Evolutionary conservation across 768 basidiomycete genomes (phyloP).

Genomic region (Suillus subluteus): DNA sequence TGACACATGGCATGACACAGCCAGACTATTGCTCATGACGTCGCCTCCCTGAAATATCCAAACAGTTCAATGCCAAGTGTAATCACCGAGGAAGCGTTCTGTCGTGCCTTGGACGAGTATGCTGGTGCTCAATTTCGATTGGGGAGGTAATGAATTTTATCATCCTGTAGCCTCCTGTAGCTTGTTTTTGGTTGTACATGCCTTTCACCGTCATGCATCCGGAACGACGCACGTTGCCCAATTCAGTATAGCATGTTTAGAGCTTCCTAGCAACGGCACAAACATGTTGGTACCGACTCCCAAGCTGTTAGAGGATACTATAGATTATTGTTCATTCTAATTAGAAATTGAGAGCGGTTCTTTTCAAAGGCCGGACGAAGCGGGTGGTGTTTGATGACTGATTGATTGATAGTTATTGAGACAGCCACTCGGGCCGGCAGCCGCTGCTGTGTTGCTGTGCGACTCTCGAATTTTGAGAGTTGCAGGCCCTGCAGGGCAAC

Average conservation of each 20-base stretch:
- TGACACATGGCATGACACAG: slow-evolving; percentile 16
- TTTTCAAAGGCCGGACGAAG: neutral
- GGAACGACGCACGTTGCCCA: no score
- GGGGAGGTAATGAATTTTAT: slow-evolving; percentile 55
- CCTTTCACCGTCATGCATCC: neutral
- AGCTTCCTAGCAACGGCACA: neutral
- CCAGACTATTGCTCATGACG: slow-evolving; percentile 26
- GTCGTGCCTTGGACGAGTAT: slow-evolving; percentile 75
- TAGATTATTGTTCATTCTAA: neutral
- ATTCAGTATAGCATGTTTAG: neutral
- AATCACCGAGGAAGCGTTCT: slow-evolving; percentile 60
- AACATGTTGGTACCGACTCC: neutral
- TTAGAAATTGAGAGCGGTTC: neutral
- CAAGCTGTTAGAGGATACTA: neutral
- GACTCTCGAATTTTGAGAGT: no score
- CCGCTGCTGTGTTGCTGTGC: no score
- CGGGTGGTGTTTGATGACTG: neutral
- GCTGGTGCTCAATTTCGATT: slow-evolving; percentile 76
- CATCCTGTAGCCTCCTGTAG: neutral
- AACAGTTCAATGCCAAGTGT: slow-evolving; percentile 8
- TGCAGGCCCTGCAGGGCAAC: no score
- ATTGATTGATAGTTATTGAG: no score
- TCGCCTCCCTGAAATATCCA: neutral
- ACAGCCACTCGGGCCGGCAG: no score
- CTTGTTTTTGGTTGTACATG: slow-evolving; percentile 10